phyloP scores from a whole-genome alignment of 768 basidiomycete genomes.

The Chalciporus pseudorubinellus region DNA sequence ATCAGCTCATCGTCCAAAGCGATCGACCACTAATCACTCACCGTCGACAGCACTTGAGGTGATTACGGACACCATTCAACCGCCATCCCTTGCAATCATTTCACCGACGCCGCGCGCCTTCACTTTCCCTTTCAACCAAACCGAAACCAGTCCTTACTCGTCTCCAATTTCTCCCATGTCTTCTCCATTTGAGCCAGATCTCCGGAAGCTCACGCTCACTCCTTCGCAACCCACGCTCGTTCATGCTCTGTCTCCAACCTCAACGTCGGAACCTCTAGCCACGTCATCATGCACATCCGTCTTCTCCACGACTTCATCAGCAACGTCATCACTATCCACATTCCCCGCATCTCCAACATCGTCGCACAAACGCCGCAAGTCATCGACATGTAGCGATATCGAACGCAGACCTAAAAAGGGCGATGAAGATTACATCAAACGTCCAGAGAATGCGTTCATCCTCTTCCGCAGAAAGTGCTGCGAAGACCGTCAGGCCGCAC shows the following conservation, averaged over 20 bases:
- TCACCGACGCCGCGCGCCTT: slow-evolving; percentile 60
- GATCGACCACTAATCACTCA: slow-evolving; percentile 15
- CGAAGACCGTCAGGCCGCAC: slow-evolving; percentile 61
- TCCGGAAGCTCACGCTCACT: slow-evolving; percentile 43
- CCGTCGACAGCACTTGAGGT: slow-evolving; percentile 64
- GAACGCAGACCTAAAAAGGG: slow-evolving; percentile 60
- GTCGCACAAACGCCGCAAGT: slow-evolving; percentile 52
- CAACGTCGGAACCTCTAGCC: slow-evolving; percentile 20
- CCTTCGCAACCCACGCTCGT: slow-evolving; percentile 40
- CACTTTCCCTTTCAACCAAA: slow-evolving; percentile 40
- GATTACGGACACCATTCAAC: slow-evolving; percentile 58
- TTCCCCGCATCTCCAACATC: slow-evolving; percentile 33
- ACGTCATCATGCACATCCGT: slow-evolving; percentile 43
- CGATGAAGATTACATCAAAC: slow-evolving; percentile 81
- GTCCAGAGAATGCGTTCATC: slow-evolving; percentile 83
- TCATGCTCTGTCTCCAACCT: slow-evolving; percentile 44
- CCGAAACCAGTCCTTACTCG: slow-evolving; percentile 55
- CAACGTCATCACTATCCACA: slow-evolving; percentile 32
- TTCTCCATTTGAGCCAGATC: slow-evolving; percentile 75
- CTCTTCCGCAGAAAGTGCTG: slow-evolving; percentile 79
- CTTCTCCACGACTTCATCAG: slow-evolving; percentile 38
- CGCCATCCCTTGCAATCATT: slow-evolving; percentile 54
- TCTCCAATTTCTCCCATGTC: slow-evolving; percentile 61
- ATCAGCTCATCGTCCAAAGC: slow-evolving; percentile 2
- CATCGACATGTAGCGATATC: slow-evolving; percentile 43